Conservation (phyloP, 2,329 filamentous ascomycete genomes). For the Dactylellina drechsleri region DNA sequence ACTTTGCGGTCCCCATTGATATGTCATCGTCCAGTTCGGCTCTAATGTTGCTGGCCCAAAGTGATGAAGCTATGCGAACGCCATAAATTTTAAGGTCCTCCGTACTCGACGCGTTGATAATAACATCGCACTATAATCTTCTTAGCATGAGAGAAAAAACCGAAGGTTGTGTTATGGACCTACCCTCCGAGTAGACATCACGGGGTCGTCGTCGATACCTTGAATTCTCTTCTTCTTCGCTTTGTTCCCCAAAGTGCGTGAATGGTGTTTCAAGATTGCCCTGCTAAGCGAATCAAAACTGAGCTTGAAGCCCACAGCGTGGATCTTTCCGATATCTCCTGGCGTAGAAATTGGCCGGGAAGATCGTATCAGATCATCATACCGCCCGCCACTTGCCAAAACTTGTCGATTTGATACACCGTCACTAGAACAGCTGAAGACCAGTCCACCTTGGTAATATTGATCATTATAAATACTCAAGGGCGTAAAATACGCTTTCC, state of each 20-base stretch:
- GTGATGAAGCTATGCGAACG: slow-evolving; percentile 68
- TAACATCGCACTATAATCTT: slow-evolving; percentile 74
- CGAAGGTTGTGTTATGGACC: no score
- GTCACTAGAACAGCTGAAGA: slow-evolving; percentile 92
- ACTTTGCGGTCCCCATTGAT: slow-evolving; percentile 80
- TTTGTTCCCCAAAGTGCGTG: slow-evolving; percentile 57
- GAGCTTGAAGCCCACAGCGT: slow-evolving; percentile 91
- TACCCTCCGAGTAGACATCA: slow-evolving; percentile 70
- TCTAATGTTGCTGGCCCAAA: slow-evolving; percentile 86
- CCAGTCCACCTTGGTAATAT: slow-evolving; percentile 84
- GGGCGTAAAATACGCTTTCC: slow-evolving; percentile 84
- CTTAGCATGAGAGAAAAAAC: background rate
- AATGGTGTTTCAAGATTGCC: slow-evolving; percentile 67
- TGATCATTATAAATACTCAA: slow-evolving; percentile 89
- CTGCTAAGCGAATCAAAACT: slow-evolving; percentile 84
- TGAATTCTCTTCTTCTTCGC: slow-evolving; percentile 45
- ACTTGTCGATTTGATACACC: slow-evolving; percentile 80
- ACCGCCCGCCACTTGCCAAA: slow-evolving; percentile 91
- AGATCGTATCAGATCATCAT: slow-evolving; percentile 87
- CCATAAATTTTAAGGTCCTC: slow-evolving; percentile 77
- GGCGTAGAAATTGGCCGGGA: slow-evolving; percentile 72
- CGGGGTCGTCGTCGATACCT: slow-evolving; percentile 71
- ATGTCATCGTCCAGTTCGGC: slow-evolving; percentile 87
- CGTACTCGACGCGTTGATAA: slow-evolving; percentile 87
- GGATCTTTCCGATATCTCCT: slow-evolving; percentile 72